Conservation (phyloP, 345 rosid genomes). For the Stellera chamaejasme region DNA sequence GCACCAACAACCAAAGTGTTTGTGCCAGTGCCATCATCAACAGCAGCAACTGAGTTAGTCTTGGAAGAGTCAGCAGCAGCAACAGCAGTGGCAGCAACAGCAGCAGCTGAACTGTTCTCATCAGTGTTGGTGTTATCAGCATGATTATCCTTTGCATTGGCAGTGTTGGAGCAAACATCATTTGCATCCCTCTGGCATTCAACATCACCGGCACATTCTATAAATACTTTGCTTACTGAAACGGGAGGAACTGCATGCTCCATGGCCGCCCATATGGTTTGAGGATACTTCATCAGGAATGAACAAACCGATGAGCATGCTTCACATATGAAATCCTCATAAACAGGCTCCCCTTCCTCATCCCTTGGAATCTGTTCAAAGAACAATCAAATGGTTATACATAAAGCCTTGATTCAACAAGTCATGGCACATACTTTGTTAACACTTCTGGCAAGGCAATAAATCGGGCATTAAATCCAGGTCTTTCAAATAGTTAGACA, state of each 20-base stretch:
- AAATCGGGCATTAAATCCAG: no score
- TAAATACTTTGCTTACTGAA: slow-evolving; percentile 28
- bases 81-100: no score
- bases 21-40: no score
- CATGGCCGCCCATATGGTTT: slow-evolving; percentile 44
- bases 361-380: slow-evolving; percentile 68
- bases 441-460: no score
- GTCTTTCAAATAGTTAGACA: no score
- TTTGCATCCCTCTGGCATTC: slow-evolving; percentile 35
- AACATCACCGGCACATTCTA: slow-evolving; percentile 29
- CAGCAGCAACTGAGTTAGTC: no score
- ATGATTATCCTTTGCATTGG: slow-evolving; percentile 12
- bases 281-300: slow-evolving; percentile 59
- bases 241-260: slow-evolving; percentile 18
- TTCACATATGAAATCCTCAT: slow-evolving; percentile 85
- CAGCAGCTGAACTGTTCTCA: background rate
- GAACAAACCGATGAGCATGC: slow-evolving; percentile 60
- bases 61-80: no score
- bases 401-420: background rate
- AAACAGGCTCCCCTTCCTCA: slow-evolving; percentile 80
- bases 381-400: background rate
- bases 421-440: background rate
- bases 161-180: slow-evolving; percentile 12
- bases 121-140: slow-evolving; percentile 9
- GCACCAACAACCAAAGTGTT: background rate